Base-by-base conservation (phyloP, 2,329 filamentous ascomycete species). In the Thielaviopsis euricoi region DNA sequence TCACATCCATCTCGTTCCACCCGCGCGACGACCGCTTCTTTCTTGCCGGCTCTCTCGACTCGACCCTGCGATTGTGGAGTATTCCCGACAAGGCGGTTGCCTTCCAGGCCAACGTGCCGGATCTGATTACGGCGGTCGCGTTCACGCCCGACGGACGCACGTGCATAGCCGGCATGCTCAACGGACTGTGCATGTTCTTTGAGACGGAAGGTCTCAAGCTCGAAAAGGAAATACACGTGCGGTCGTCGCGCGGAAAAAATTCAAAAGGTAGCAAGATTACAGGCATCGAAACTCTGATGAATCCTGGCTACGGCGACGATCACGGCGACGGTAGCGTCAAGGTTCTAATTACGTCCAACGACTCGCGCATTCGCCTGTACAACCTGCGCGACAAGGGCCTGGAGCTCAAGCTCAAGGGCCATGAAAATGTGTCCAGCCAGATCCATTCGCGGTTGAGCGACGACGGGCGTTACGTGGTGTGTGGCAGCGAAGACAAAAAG, bases 241-340 rank as follows among this genome's bases (percentile, higher is more conserved):
- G 90, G 51, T 96, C 90, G 0, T 89, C 89, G 0, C 80, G 90
- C 60, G 91, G 93, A 2, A 90, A 89, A 67, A 97, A 96, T 66
- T 86, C 90, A 4, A 96, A 95, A 68, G 91, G 91, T 6, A 95
- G 89, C 73, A 98, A 98, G 68, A 95, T 98, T 64, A 97, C 93
- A 0, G 90, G 89, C 6, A 95, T 98, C 56, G 83, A 91, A 65
- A 86, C 89, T 0, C 82, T 85, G 62, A 70, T 73, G 17, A 74
- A 25, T 13, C 25, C 22, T 58, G 49, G 50, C 10, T 33, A 46
- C n/a, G 40, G 68, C 25, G 25, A 26, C 25, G 25, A 26, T 9
- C 25, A 26, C 7, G 68, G 70, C 13, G 78, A 78, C 40, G 81
- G 81, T 0, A 85, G 90, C 56, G 78, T 88, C 55, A 95, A 94